Evolutionary conservation across 805 yeast species (phyloP), one percentile per base, ranked within the genome.

Genomic region (Saturnispora quitensis): DNA sequence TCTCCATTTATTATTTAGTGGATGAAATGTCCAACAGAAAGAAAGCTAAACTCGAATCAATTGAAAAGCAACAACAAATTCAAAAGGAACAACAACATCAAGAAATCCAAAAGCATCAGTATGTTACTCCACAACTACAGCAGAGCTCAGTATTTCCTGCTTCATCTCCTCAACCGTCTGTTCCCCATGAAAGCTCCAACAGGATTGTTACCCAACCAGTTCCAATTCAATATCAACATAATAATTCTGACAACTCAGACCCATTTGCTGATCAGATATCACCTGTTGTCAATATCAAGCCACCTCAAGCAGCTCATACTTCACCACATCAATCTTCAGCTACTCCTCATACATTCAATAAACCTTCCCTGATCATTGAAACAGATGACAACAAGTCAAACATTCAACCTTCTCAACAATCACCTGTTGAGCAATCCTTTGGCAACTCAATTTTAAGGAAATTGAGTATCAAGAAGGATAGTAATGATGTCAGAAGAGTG

Each of bases 1-100:
- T 91, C 12, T 88, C 96, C 6, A 84, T 91, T 38, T 93, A 93
- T 65, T 84, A 80, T 62, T 74, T 93, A 56, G 96, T 89, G 17
- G 83, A 80, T 50, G 99, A 93, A 68, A 86, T 88, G 84, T 64
- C 76, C 56, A 81, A 77, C 61, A 77, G 96, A 51, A 84, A 82
- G 68, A 71, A 69, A 57, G 80, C 82, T 6, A 82, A 84, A 67
- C 80, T 18, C 10, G 43, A 75, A 49, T 76, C 73, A 56, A 71
- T 74, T 17, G 51, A 50, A 31, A 58, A 53, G 9, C 58, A 53
- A 43, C 53, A 46, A 18, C 51, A 55, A 22, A 7, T 28, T n/a
- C 43, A 27, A 24, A 15, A 18, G 18, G 33, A 35, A 17, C 46
- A 27, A 27, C 15, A 18, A 45, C 46, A 27, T 18, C 15, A 18